Conservation (phyloP, 2,329 filamentous ascomycete genomes). For the Aspergillus sp. region DNA sequence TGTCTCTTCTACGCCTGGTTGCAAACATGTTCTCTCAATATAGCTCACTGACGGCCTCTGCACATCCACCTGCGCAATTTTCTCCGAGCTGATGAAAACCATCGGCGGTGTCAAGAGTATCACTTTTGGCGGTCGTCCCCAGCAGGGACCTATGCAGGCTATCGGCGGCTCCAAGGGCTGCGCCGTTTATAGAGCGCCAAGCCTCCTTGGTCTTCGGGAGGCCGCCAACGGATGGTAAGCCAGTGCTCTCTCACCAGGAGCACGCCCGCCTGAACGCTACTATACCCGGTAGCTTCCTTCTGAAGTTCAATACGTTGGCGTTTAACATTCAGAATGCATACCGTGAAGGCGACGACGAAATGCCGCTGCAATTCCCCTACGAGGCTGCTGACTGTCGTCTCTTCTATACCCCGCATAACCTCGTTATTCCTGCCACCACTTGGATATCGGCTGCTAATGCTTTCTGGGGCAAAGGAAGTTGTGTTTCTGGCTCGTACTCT, state of each 20-base stretch:
- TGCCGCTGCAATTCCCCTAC: conserved; percentile 60
- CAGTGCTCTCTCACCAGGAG: conserved; percentile 10
- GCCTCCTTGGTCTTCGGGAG: conserved; percentile 24
- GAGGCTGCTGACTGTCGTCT: conserved; percentile 62
- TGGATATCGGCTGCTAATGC: conserved; percentile 49
- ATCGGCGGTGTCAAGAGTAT: conserved; percentile 57
- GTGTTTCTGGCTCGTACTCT: not conserved
- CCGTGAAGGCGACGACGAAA: conserved; percentile 42
- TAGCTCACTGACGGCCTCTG: conserved; percentile 58
- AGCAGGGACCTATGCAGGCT: conserved; percentile 57
- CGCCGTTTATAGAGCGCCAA: conserved; percentile 28
- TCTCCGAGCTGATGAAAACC: conserved; percentile 56
- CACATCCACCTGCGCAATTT: conserved; percentile 60
- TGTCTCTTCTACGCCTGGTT: not conserved
- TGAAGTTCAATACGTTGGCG: conserved; percentile 11
- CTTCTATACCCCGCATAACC: conserved; percentile 57
- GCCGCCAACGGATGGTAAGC: conserved; percentile 17
- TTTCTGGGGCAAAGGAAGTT: conserved; percentile 17
- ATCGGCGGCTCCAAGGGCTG: conserved; percentile 65
- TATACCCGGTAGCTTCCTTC: conserved; percentile 17
- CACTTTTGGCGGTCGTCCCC: conserved; percentile 60
- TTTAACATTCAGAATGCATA: conserved; percentile 49
- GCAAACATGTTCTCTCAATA: not conserved
- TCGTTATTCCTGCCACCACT: conserved; percentile 51
- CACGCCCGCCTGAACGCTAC: conserved; percentile 2